A percentile compares a stretch with the other conserved stretches of the same genome.
phyloP scores from a whole-genome alignment of 768 basidiomycete genomes.

The Astraeus odoratus region DNA sequence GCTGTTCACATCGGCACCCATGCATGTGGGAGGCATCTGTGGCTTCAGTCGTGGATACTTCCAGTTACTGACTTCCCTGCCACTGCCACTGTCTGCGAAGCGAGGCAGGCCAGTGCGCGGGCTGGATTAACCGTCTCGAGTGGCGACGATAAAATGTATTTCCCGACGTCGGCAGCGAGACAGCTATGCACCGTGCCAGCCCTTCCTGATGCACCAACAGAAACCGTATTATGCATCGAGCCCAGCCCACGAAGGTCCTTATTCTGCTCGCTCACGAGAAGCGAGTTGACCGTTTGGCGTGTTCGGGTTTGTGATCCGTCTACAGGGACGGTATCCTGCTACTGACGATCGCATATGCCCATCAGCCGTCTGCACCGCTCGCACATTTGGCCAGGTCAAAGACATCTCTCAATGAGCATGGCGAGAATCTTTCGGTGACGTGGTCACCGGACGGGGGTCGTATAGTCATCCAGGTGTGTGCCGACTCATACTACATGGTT shows the following conservation, averaged over 20 bases:
- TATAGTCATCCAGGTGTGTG: slow-evolving; percentile 70
- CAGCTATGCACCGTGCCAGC: slow-evolving; percentile 65
- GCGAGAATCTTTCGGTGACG: slow-evolving; percentile 63
- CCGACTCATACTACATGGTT: not conserved
- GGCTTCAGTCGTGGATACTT: too few relatives aligned
- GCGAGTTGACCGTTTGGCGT: slow-evolving; percentile 72
- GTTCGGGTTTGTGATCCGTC: slow-evolving; percentile 53
- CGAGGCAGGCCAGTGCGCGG: too few relatives aligned
- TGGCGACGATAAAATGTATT: too few relatives aligned
- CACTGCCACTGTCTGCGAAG: too few relatives aligned
- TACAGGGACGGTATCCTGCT: not conserved
- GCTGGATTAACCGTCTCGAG: too few relatives aligned
- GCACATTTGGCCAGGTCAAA: slow-evolving; percentile 72
- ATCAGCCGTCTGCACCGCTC: slow-evolving; percentile 63
- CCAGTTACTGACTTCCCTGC: too few relatives aligned
- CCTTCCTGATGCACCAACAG: slow-evolving; percentile 54
- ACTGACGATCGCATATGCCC: slow-evolving; percentile 4
- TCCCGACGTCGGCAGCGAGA: slow-evolving; percentile 73
- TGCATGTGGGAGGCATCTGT: too few relatives aligned
- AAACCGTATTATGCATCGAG: slow-evolving; percentile 49
- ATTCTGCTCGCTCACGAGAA: slow-evolving; percentile 69
- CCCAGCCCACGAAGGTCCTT: slow-evolving; percentile 71
- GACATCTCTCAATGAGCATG: slow-evolving; percentile 74
- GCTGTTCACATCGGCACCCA: too few relatives aligned
- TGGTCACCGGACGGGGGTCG: slow-evolving; percentile 82